These are phyloP conservation scores for Sphagnum fallax DNA, from an alignment of 228 moss, liverwort and hornwort genomes.

Conservation along the genomic window DNA sequence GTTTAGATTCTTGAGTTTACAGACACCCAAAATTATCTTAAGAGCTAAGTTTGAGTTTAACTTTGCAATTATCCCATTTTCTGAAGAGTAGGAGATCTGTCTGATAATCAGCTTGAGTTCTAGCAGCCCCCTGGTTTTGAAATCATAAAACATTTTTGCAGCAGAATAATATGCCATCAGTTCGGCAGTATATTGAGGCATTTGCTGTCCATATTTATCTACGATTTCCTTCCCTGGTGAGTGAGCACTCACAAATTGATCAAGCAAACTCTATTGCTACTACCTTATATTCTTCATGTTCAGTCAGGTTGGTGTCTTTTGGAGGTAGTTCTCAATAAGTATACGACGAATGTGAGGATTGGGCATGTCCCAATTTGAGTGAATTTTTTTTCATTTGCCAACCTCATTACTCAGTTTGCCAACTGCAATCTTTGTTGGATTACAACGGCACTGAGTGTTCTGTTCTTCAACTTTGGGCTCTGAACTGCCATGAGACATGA, in stretches of 20 bases:
- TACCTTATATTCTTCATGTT: background rate
- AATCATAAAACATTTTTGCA: conserved; percentile 12
- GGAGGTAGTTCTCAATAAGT: no score
- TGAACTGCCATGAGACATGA: no score
- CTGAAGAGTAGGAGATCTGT: no score
- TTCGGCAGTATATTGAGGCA: conserved; percentile 57
- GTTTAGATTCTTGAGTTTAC: no score
- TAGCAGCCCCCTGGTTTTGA: background rate
- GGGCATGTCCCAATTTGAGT: background rate
- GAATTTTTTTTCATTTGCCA: conserved; percentile 4
- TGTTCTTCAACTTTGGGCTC: no score
- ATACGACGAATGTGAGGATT: no score
- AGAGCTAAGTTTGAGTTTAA: no score
- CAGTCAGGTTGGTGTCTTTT: no score
- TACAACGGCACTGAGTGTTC: no score
- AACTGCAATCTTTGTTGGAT: no score
- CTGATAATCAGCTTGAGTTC: background rate
- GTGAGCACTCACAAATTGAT: background rate
- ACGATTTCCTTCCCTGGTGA: conserved; percentile 59
- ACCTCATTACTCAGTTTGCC: background rate
- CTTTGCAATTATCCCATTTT: no score
- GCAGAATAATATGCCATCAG: conserved; percentile 60
- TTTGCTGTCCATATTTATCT: conserved; percentile 67
- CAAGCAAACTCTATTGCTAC: background rate
- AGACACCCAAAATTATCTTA: no score